Percentiles rank a stretch among this genome's conserved stretches.
Evolutionary conservation across 306 rosid species (phyloP).

Genomic region (Pueraria montana): DNA sequence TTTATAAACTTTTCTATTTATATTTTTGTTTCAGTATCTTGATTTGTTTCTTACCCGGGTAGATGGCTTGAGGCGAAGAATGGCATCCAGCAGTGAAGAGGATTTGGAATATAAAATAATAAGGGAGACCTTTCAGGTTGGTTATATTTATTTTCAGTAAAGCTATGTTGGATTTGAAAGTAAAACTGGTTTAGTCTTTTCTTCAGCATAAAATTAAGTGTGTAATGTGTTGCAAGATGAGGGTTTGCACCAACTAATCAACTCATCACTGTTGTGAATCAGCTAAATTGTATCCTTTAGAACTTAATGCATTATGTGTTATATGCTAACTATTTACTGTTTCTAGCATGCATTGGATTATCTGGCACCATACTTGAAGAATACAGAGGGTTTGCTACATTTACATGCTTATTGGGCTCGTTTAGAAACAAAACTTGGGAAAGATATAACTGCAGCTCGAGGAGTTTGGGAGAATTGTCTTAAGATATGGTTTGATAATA

Average conservation of each 20-base stretch:
- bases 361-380: conserved; percentile 83
- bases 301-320: conserved; percentile 38
- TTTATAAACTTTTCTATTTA: conserved; percentile 35
- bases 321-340: conserved; percentile 42
- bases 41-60: conserved; percentile 89
- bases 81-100: conserved; percentile 58
- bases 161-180: conserved; percentile 26
- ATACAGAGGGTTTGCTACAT: conserved; percentile 70
- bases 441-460: conserved; percentile 80
- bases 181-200: conserved; percentile 8
- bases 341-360: conserved; percentile 85
- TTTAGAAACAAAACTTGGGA: conserved; percentile 72
- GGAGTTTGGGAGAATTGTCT: conserved; percentile 93
- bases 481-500: conserved; percentile 73
- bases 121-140: conserved; percentile 90
- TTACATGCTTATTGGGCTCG: conserved; percentile 93
- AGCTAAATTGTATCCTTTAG: background rate
- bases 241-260: conserved; percentile 1
- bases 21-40: conserved; percentile 69
- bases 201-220: background rate
- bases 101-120: conserved; percentile 66
- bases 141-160: conserved; percentile 43
- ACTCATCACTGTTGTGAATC: background rate
- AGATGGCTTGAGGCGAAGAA: conserved; percentile 94
- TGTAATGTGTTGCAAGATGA: conserved; percentile 18